Percentiles rank a stretch among this genome's conserved stretches.
These are phyloP conservation scores for Haplosporangium sp. DNA, from an alignment of 371 early-diverging fungal genomes.

Conservation along the genomic window DNA sequence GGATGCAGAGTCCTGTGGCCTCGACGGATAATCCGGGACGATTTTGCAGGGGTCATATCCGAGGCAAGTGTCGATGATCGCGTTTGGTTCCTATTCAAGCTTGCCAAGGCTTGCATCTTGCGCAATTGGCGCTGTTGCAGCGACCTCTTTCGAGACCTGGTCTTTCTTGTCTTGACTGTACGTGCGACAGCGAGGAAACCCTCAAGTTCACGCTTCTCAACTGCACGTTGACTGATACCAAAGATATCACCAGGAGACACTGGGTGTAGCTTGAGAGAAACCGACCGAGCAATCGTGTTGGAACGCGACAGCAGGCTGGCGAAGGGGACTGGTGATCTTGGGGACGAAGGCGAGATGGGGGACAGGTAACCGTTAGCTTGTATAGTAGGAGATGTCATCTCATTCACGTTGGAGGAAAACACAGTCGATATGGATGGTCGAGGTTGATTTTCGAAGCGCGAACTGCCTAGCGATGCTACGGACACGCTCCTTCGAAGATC, in stretches of 20 bases:
- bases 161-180: conserved; percentile 29
- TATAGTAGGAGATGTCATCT: conserved; percentile 1
- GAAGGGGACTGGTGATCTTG: conserved; percentile 15
- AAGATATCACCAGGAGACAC: conserved; percentile 53
- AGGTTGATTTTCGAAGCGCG: conserved; percentile 41
- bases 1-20: not conserved
- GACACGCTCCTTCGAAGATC: conserved; percentile 44
- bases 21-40: conserved; percentile 5
- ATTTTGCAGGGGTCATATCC: conserved; percentile 4
- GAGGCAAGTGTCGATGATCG: not conserved
- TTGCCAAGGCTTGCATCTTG: conserved; percentile 24
- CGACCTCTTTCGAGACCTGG: conserved; percentile 18
- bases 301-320: conserved; percentile 26
- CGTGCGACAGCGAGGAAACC: conserved; percentile 43
- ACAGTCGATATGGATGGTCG: conserved; percentile 1
- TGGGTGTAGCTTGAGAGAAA: conserved; percentile 39
- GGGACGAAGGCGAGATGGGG: conserved; percentile 10
- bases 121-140: conserved; percentile 34
- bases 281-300: conserved; percentile 38
- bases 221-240: conserved; percentile 54
- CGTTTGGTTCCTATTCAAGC: not conserved
- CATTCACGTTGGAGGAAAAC: not conserved
- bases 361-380: conserved; percentile 16
- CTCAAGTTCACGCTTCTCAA: conserved; percentile 43
- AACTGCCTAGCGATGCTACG: conserved; percentile 40